A percentile compares a stretch with the other conserved stretches of the same genome.
These are phyloP conservation scores for Stagonosporopsis rhizophila DNA, from an alignment of 2,329 filamentous ascomycete genomes.

Conservation along the genomic window DNA sequence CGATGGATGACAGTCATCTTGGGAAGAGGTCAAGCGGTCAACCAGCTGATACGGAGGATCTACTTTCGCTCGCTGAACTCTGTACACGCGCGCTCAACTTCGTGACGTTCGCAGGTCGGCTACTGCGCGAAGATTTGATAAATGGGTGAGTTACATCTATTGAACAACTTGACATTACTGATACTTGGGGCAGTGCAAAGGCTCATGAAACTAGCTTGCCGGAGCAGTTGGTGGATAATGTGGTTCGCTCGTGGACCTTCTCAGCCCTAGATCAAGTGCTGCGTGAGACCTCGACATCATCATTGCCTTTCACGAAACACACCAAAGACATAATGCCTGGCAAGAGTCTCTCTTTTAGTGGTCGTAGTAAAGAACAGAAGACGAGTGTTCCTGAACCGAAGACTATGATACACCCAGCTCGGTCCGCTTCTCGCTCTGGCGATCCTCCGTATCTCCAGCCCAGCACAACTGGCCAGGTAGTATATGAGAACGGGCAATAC, in stretches of 20 bases:
- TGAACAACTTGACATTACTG: conserved; percentile 11
- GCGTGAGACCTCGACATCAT: conserved; percentile 74
- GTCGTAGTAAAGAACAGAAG: conserved; percentile 64
- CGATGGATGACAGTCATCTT: conserved; percentile 41
- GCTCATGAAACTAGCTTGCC: conserved; percentile 40
- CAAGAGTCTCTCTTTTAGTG: conserved; percentile 60
- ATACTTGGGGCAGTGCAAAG: conserved; percentile 39
- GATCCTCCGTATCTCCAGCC: conserved; percentile 45
- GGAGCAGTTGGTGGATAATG: conserved; percentile 70
- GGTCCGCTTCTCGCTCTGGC: conserved; percentile 62
- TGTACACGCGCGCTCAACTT: conserved; percentile 84
- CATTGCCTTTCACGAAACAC: conserved; percentile 66
- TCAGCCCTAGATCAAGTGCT: conserved; percentile 78
- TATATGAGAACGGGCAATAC: conserved; percentile 50
- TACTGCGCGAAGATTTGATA: conserved; percentile 79
- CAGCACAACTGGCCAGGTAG: conserved; percentile 40
- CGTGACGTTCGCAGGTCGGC: conserved; percentile 78
- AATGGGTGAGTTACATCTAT: conserved; percentile 58
- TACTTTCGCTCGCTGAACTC: conserved; percentile 83
- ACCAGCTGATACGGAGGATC: conserved; percentile 71
- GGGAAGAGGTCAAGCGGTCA: conserved; percentile 33
- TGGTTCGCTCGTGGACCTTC: conserved; percentile 81
- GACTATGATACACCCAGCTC: conserved; percentile 72
- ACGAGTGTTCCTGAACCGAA: conserved; percentile 70
- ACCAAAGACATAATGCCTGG: conserved; percentile 35